Conservation (phyloP, 2,329 filamentous ascomycete species). For the Claviceps monticola region DNA sequence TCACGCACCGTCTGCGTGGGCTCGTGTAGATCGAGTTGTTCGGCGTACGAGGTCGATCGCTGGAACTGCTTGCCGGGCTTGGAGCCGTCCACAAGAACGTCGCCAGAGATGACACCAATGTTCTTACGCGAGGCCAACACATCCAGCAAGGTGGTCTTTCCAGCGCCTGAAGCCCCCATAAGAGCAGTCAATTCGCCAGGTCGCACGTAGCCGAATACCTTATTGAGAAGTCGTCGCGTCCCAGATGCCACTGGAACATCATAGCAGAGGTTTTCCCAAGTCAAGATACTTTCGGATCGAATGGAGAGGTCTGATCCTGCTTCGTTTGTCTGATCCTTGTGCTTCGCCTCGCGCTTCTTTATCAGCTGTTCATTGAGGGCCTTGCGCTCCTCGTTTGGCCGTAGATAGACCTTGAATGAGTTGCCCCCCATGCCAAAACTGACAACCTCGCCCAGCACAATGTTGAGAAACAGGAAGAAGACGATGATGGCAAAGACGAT, state of each 20-base stretch:
- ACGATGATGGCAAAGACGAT: slow-evolving; percentile 66
- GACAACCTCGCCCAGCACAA: slow-evolving; percentile 64
- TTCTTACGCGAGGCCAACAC: slow-evolving; percentile 52
- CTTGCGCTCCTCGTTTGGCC: slow-evolving; percentile 53
- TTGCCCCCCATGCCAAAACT: slow-evolving; percentile 72
- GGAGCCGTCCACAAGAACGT: slow-evolving; percentile 41
- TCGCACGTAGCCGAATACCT: slow-evolving; percentile 54
- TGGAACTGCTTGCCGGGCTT: slow-evolving; percentile 47
- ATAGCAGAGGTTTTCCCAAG: slow-evolving; percentile 78
- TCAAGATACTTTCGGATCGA: slow-evolving; percentile 54
- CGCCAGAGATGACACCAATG: slow-evolving; percentile 44
- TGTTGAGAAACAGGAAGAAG: slow-evolving; percentile 62
- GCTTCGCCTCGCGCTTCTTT: slow-evolving; percentile 43
- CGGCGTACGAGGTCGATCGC: slow-evolving; percentile 46
- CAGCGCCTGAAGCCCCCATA: slow-evolving; percentile 75
- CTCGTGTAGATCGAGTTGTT: slow-evolving; percentile 50
- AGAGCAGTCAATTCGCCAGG: slow-evolving; percentile 66
- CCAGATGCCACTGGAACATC: slow-evolving; percentile 48
- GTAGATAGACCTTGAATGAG: slow-evolving; percentile 62
- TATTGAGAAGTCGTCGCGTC: slow-evolving; percentile 39
- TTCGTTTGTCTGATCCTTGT: slow-evolving; percentile 30
- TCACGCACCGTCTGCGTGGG: slow-evolving; percentile 49
- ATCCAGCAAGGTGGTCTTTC: slow-evolving; percentile 75
- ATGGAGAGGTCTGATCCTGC: slow-evolving; percentile 39
- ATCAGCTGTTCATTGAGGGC: slow-evolving; percentile 49